Base-by-base conservation (phyloP, 768 basidiomycete genomes). In the Lepiota venenata region DNA sequence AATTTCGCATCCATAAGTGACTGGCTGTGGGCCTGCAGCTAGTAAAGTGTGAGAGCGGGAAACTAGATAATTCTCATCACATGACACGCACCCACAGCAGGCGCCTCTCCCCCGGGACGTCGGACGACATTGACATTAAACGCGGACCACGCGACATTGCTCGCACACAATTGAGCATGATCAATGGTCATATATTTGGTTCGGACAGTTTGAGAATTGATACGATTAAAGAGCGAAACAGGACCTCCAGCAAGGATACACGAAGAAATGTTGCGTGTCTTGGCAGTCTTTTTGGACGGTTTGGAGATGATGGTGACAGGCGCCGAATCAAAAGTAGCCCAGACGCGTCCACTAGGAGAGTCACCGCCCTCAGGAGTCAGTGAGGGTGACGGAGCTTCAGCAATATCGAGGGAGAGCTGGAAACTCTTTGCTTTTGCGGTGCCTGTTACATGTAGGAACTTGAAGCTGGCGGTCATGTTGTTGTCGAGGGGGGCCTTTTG, bases 171-270 rank as follows among this genome's bases (percentile, higher is more conserved):
- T 64, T 86, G 84, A 48, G 81, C 84, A 61, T 85, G 82, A 61
- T 95, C 92, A 66, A 95, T 87, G 51, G 90, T 91, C 91, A 98
- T 93, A 70, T 95, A 98, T 75, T 96, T 96, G 54, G 94, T 97
- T 65, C 94, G 87, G 56, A 96, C 93, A 37, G 94, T 93, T 72
- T 98, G 94, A 12, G 91, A 91, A 71, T 96, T 94, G 79, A 98
- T 93, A 64, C 94, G 88, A 69, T 94, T 93, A 80, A 94, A 96
- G 44, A 98, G 81, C 50, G 92, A 91, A 47, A 98, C 91, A 35
- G 92, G 88, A 18, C 91, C 89, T 45, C 90, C 88, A 25, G 87
- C 88, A 51, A 93, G 80, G 68, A 97, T 93, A 74, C 93, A 95
- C 18, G 87, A 92, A 41, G 86, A 88, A 65, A 89, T 88, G 74